Conservation (phyloP, 306 rosid genomes). For the Castanopsis chinensis region DNA sequence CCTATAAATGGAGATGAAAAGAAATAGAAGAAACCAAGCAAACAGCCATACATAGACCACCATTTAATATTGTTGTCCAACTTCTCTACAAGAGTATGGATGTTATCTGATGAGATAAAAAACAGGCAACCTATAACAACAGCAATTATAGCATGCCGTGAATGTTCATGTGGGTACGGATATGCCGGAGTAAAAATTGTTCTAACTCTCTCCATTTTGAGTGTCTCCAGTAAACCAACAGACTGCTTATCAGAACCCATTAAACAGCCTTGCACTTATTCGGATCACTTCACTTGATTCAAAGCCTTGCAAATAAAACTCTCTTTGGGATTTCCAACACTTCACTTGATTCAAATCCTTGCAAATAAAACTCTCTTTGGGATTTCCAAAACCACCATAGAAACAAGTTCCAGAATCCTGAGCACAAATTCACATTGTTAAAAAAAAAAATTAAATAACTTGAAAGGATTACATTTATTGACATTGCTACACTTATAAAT, state of each 20-base stretch:
- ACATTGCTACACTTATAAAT: not conserved
- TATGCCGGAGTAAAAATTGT: conserved; percentile 75
- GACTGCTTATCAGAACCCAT: conserved; percentile 63
- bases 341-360: conserved; percentile 12
- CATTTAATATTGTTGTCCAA: conserved; percentile 90
- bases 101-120: conserved; percentile 96
- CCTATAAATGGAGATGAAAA: conserved; percentile 95
- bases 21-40: conserved; percentile 94
- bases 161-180: conserved; percentile 96
- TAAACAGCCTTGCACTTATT: conserved; percentile 11
- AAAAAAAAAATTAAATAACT: not conserved
- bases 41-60: conserved; percentile 95
- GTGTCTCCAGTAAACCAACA: conserved; percentile 61
- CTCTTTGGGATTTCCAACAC: not conserved
- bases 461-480: not conserved
- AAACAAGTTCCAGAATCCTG: conserved; percentile 41
- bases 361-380: conserved; percentile 26
- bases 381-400: conserved; percentile 26
- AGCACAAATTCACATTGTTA: not conserved
- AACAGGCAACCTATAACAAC: conserved; percentile 92
- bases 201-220: conserved; percentile 92
- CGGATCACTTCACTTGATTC: conserved; percentile 9
- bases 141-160: conserved; percentile 95
- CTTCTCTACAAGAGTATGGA: conserved; percentile 85
- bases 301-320: conserved; percentile 26